phyloP scores from a whole-genome alignment of 2,329 filamentous ascomycete genomes.

The Nigrospora sphaerica region DNA sequence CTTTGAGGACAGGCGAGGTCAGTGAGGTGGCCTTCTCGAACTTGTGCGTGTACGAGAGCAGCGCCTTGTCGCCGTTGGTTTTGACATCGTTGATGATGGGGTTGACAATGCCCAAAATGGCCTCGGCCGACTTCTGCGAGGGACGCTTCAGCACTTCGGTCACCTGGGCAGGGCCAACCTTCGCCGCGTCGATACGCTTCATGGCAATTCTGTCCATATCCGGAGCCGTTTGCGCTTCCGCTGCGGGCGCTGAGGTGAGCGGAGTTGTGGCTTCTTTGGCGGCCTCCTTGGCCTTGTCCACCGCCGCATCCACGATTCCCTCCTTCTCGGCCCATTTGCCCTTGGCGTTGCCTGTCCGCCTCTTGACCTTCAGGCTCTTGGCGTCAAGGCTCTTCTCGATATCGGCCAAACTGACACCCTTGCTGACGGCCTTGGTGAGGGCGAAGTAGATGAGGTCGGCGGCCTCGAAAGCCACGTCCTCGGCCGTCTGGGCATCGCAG shows the following conservation, averaged over 20 bases:
- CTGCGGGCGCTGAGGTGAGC: conserved; percentile 25
- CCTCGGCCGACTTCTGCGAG: conserved; percentile 89
- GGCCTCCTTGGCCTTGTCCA: conserved; percentile 25
- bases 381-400: conserved; percentile 88
- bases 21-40: conserved; percentile 94
- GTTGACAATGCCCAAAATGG: conserved; percentile 82
- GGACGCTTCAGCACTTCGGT: conserved; percentile 74
- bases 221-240: conserved; percentile 31
- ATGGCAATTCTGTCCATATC: conserved; percentile 61
- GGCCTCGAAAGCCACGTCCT: conserved; percentile 88
- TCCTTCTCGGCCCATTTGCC: conserved; percentile 84
- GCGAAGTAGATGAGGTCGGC: conserved; percentile 96
- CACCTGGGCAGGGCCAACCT: conserved; percentile 58
- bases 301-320: conserved; percentile 44
- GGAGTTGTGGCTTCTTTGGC: conserved; percentile 25
- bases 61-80: conserved; percentile 74
- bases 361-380: conserved; percentile 92
- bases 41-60: conserved; percentile 92
- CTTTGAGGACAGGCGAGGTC: conserved; percentile 79
- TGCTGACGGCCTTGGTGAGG: conserved; percentile 77
- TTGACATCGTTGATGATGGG: conserved; percentile 90
- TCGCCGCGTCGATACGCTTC: conserved; percentile 66
- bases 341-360: conserved; percentile 90
- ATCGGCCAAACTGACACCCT: conserved; percentile 79
- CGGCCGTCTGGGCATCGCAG: conserved; percentile 73